Conservation (phyloP, 129 eudicot genomes). For the Ambrosia artemisiifolia region DNA sequence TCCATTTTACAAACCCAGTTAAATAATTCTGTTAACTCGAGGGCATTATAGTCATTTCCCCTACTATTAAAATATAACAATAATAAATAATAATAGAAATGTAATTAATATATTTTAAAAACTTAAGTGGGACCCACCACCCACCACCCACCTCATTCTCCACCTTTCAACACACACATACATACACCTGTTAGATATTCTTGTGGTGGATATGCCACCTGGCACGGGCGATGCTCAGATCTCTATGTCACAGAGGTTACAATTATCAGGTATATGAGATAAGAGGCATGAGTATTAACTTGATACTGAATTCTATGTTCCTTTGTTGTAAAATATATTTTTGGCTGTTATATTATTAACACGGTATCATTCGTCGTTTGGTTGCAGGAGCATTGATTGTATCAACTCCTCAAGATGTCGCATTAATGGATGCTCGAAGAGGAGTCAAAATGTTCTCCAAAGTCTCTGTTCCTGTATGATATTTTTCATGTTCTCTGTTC, state of each 20-base stretch:
- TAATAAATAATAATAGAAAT: no score
- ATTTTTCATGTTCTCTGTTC: neutral
- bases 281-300: neutral
- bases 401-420: constrained; percentile 99
- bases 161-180: no score
- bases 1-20: no score
- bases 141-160: no score
- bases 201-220: constrained; percentile 99
- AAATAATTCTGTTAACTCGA: no score
- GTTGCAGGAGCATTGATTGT: constrained; percentile 85
- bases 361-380: constrained; percentile 5
- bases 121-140: no score
- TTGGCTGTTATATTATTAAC: no score
- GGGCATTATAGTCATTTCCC: no score
- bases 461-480: constrained; percentile 89
- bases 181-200: constrained; percentile 70
- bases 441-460: constrained; percentile 94
- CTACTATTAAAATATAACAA: no score
- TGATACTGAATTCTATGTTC: neutral
- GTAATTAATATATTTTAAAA: no score
- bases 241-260: constrained; percentile 92
- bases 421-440: constrained; percentile 92
- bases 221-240: constrained; percentile 99
- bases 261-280: constrained; percentile 68
- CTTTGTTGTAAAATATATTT: neutral